phyloP scores from a whole-genome alignment of 78 protist genomes.

The Guillardia theta region DNA sequence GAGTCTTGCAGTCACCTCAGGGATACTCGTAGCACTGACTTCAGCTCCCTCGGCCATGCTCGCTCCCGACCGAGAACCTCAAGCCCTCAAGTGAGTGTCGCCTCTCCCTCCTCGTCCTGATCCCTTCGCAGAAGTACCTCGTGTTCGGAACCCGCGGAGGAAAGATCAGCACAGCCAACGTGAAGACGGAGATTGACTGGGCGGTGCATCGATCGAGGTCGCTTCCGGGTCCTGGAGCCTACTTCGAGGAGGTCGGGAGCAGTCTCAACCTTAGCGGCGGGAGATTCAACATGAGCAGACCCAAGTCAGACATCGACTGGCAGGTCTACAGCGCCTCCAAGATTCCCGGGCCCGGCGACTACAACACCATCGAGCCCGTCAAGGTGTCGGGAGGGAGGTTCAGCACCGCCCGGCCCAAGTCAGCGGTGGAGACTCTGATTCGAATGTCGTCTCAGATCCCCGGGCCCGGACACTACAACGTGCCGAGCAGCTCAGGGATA shows the following conservation, averaged over 20 bases:
- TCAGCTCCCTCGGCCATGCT: too few relatives aligned
- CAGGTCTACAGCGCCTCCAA: not conserved
- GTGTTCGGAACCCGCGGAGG: not conserved
- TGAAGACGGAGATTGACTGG: constrained; percentile 1
- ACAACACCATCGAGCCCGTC: not conserved
- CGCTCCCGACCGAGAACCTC: too few relatives aligned
- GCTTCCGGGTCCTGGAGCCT: not conserved
- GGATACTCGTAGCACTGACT: too few relatives aligned
- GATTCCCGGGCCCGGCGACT: not conserved
- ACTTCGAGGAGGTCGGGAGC: too few relatives aligned
- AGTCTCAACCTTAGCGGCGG: not conserved
- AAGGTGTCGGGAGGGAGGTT: not conserved
- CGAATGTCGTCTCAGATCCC: not conserved
- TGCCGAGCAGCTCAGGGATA: too few relatives aligned
- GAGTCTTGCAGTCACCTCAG: too few relatives aligned
- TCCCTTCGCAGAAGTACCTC: not conserved
- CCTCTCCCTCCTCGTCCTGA: too few relatives aligned
- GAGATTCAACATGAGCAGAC: not conserved
- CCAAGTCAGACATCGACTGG: not conserved
- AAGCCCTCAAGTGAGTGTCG: too few relatives aligned
- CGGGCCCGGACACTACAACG: not conserved
- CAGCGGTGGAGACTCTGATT: not conserved
- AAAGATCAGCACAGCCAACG: not conserved
- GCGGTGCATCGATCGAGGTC: not conserved
- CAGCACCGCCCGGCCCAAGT: not conserved